Percentiles rank a stretch among this genome's conserved stretches.
These are phyloP conservation scores for Colletotrichum musae DNA, from an alignment of 2,329 filamentous ascomycete genomes.

Conservation along the genomic window DNA sequence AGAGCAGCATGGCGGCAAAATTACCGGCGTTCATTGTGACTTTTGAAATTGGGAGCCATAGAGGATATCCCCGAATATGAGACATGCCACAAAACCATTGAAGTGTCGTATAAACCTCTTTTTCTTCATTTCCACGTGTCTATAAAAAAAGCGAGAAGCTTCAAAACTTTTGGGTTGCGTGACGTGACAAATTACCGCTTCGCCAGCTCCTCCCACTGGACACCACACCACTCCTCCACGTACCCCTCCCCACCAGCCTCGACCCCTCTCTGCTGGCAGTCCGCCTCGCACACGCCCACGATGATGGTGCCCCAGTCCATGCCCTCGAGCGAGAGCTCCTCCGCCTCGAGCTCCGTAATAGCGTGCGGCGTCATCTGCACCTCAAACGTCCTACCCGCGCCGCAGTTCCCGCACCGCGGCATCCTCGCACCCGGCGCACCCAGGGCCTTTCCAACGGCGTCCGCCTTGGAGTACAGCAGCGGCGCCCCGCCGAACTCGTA, in stretches of 20 bases:
- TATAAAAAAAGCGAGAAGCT: not conserved
- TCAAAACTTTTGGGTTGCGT: not conserved
- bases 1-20: conserved; percentile 43
- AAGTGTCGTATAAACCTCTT: conserved; percentile 27
- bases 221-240: conserved; percentile 95
- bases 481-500: conserved; percentile 83
- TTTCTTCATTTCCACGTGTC: conserved; percentile 8
- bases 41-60: conserved; percentile 43
- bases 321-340: conserved; percentile 80
- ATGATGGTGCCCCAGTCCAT: conserved; percentile 99
- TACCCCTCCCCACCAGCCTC: conserved; percentile 79
- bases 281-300: conserved; percentile 84
- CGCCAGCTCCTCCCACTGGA: conserved; percentile 92
- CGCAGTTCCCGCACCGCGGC: conserved; percentile 84
- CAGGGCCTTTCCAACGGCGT: conserved; percentile 79
- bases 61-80: conserved; percentile 43
- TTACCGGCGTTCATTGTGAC: conserved; percentile 43
- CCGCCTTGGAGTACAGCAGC: conserved; percentile 84
- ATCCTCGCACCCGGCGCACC: conserved; percentile 60
- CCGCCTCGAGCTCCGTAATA: conserved; percentile 88
- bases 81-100: conserved; percentile 36
- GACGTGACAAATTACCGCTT: conserved; percentile 49
- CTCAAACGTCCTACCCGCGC: conserved; percentile 84
- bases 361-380: conserved; percentile 92
- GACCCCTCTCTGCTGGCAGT: conserved; percentile 77